Evolutionary conservation across 23 red algal genomes (phyloP).

Genomic region (Gracilaria gracilis): DNA sequence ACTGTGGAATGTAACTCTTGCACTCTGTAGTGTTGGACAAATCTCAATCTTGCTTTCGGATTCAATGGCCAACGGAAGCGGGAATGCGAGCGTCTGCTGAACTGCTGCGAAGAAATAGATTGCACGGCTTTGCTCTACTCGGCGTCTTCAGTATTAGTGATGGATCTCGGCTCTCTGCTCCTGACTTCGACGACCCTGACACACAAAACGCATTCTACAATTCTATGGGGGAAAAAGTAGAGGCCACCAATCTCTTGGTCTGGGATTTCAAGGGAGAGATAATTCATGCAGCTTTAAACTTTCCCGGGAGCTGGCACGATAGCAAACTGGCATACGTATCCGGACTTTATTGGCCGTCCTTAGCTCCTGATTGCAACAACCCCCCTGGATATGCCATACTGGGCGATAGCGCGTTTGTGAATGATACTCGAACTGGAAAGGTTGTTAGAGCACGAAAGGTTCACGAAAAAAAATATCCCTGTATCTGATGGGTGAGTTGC

Average conservation of each 20-base stretch:
- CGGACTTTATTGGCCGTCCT: slow-evolving; percentile 24
- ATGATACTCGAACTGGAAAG: slow-evolving; percentile 17
- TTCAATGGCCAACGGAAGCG: slow-evolving; percentile 17
- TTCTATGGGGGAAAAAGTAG: background rate
- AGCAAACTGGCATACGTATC: slow-evolving; percentile 18
- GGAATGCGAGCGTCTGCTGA: background rate
- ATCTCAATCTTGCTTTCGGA: background rate
- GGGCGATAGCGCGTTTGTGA: slow-evolving; percentile 30
- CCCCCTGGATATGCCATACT: slow-evolving; percentile 27
- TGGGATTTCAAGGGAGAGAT: slow-evolving; percentile 40
- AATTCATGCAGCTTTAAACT: slow-evolving; percentile 24
- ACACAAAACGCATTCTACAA: slow-evolving; percentile 6
- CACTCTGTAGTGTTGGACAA: background rate
- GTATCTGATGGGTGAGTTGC: background rate
- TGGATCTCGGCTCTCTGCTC: background rate
- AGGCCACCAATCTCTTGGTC: slow-evolving; percentile 21
- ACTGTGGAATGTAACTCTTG: background rate
- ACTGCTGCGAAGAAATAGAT: background rate
- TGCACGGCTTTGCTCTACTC: background rate
- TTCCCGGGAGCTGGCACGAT: slow-evolving; percentile 41
- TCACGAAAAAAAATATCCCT: slow-evolving; percentile 6
- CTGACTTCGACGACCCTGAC: slow-evolving; percentile 1
- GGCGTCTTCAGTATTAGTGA: slow-evolving; percentile 13
- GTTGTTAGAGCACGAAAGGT: slow-evolving; percentile 1
- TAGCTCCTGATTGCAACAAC: slow-evolving; percentile 14